Evolutionary conservation across 1,284 basidiomycete genomes (phyloP).

Genomic region (Tilletia walkeri): DNA sequence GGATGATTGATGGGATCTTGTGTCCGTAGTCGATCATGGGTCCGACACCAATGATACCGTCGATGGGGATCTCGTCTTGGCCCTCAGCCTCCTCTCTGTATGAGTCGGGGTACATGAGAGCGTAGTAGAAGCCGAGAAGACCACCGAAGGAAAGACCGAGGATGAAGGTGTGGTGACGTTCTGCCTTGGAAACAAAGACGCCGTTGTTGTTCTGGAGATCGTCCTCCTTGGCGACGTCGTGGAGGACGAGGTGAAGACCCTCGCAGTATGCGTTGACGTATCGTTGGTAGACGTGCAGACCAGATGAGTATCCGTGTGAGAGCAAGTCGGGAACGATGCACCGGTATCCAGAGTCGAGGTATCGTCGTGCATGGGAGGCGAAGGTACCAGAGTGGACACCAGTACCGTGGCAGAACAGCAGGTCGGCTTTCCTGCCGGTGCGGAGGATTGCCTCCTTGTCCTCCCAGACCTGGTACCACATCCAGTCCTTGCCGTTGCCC

Average conservation of each 20-base stretch:
- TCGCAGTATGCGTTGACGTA: conserved; percentile 36
- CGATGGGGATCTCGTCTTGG: conserved; percentile 42
- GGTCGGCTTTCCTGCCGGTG: conserved; percentile 44
- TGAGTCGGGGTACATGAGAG: conserved; percentile 43
- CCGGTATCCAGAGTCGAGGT: conserved; percentile 50
- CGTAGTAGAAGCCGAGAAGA: conserved; percentile 45
- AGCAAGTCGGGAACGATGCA: conserved; percentile 50
- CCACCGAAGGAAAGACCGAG: conserved; percentile 52
- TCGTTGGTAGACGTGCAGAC: conserved; percentile 48
- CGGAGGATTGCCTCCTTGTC: conserved; percentile 34
- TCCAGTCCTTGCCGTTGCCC: conserved; percentile 48
- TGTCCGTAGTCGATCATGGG: conserved; percentile 46
- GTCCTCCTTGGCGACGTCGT: conserved; percentile 45
- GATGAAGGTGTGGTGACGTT: conserved; percentile 47
- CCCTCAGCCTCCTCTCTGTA: conserved; percentile 35
- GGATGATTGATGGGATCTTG: conserved; percentile 29
- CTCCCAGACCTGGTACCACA: conserved; percentile 54
- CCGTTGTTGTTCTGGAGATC: conserved; percentile 25
- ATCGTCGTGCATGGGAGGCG: conserved; percentile 48
- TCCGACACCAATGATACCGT: conserved; percentile 47
- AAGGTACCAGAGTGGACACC: conserved; percentile 53
- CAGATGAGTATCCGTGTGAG: conserved; percentile 51
- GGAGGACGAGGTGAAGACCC: conserved; percentile 43
- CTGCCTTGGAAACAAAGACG: conserved; percentile 28
- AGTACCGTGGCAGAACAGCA: conserved; percentile 51